These are phyloP conservation scores for Lachnellula arida DNA, from an alignment of 2,329 filamentous ascomycete species.

Conservation along the genomic window DNA sequence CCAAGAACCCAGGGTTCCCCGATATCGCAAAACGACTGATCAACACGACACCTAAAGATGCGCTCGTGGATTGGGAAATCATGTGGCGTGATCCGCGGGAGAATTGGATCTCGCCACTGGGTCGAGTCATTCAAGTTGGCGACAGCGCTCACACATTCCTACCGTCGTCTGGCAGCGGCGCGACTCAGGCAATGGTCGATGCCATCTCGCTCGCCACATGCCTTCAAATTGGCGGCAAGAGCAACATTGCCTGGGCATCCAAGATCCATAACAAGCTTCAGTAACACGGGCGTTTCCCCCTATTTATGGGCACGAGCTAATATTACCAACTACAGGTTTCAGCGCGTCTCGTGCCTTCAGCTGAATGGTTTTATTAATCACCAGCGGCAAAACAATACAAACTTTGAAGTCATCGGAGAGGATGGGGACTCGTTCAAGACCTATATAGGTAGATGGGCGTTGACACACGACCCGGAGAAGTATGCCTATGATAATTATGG, in stretches of 20 bases:
- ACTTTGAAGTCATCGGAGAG: background rate
- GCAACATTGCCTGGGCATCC: background rate
- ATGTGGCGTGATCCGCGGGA: constrained; percentile 21
- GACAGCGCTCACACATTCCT: constrained; percentile 35
- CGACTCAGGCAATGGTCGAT: constrained; percentile 35
- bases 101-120: constrained; percentile 28
- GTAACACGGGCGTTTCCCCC: background rate
- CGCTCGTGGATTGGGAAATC: constrained; percentile 20
- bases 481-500: constrained; percentile 7
- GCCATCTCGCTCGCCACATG: constrained; percentile 32
- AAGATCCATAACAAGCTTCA: constrained; percentile 2
- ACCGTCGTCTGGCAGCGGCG: constrained; percentile 33
- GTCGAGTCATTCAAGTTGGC: constrained; percentile 32
- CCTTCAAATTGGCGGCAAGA: constrained; percentile 14
- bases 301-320: background rate
- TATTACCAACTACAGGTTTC: background rate
- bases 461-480: background rate
- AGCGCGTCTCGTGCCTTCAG: constrained; percentile 1
- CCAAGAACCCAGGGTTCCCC: background rate
- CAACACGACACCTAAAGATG: background rate
- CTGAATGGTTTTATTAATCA: background rate
- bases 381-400: background rate
- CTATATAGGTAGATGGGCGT: constrained; percentile 1
- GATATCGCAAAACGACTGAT: background rate
- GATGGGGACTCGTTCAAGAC: background rate